Evolutionary conservation across 441 rosid genomes (phyloP), one percentile per base, ranked within the genome.

Genomic region (Populus tomentosa): DNA sequence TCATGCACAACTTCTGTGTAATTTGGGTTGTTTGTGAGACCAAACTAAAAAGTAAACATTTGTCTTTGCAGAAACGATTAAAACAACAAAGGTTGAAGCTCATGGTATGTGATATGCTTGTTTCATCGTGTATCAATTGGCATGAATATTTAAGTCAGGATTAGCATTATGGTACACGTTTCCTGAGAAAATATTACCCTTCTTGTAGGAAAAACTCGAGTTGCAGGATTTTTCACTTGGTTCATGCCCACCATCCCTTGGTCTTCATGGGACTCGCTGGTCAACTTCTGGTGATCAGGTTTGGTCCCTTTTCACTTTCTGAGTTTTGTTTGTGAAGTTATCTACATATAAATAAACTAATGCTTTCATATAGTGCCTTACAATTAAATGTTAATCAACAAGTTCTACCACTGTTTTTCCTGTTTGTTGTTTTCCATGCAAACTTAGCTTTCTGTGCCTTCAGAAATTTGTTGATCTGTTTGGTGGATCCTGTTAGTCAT

Each of bases 221-320:
- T 72, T 95, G 64, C 83, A 79, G 84, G 97, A 95, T 82, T 94
- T 95, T 82, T 94, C 97, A 65, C 86, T 95, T 62, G 99, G 99
- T 77, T 86, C 91, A 0, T 75, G 76, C 70, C 92, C 99, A 20
- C 98, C 99, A 67, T 75, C 81, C 85, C 81, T 95, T 82, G 99
- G 94, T 82, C 91, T 90, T 80, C 87, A 88, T 20, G 99, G 99
- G 69, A 87, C 87, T 76, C 83, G 89, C 78, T 95, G 99, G 99
- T 87, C 92, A 32, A 84, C 89, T 65, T 84, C 87, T 67, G 97
- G 94, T 69, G 95, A 90, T 85, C 98, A 92, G 97, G 99, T 95
- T 79, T 75, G 82, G 18, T 32, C 84, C 79, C 77, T 40, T 76
- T 72, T 78, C 32, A 13, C 38, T 9, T 67, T 67, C 8, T 42